Base-by-base conservation (phyloP, 495 filamentous ascomycete genomes). In the Daldinia loculata region DNA sequence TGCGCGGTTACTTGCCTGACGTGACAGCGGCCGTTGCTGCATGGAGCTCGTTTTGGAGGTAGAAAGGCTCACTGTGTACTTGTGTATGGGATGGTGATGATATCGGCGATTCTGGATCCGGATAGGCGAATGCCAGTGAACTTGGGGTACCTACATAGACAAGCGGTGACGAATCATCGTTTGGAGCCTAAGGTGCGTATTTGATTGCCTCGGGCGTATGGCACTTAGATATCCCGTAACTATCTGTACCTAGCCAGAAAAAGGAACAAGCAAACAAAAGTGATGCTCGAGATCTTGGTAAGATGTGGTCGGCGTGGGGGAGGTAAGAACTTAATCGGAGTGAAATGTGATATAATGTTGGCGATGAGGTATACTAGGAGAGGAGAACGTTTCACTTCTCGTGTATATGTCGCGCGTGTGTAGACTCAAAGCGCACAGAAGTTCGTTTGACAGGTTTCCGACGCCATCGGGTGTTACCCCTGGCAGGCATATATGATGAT, bases 401-500 rank as follows among this genome's bases (percentile, higher is more conserved):
- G 51, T 55, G 61, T 36, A 36, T 36, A 36, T 19, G 38, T 26
- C 48, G 32, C 55, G 27, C 45, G 45, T 26, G 64, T 56, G 61
- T 43, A 45, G 24, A 55, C 36, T 56, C 26, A 62, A 39, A 61
- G 48, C 6, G 48, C 30, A 61, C 38, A 43, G 38, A 19, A 41
- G n/a, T n/a, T 41, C 60, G 61, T 68, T 58, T 68, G 65, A 68
- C 65, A 61, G 56, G 61, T 69, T 62, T 69, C 61, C 70, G 65
- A 69, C 55, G 57, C 66, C 41, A 50, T 69, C 70, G 70, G 70
- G 70, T 73, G 66, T 68, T 69, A 73, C 70, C 70, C 64, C 66
- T 73, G 57, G 43, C 52, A 63, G 58, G 56, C 69, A 71, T 48
- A 63, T 63, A 51, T 30, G n/a, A 51, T 39, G 43, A 39, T 24